phyloP scores from a whole-genome alignment of 2,329 filamentous ascomycete genomes.

The Pseudocercospora eumusae region DNA sequence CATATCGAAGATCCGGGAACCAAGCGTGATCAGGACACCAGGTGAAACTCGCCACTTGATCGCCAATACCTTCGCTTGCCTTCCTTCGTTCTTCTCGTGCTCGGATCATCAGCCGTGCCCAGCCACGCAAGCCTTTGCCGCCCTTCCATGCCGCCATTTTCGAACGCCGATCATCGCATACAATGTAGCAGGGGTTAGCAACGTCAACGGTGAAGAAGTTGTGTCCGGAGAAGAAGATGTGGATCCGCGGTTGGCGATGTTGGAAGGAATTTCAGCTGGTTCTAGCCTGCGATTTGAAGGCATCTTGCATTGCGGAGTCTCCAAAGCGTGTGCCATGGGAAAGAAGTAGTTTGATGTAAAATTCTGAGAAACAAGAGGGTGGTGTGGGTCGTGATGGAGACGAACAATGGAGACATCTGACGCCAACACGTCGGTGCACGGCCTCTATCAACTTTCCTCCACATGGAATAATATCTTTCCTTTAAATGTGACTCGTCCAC shows the following conservation, averaged over 20 bases:
- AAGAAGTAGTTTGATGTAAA: background rate
- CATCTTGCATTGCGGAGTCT: background rate
- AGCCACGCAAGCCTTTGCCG: slow-evolving; percentile 9
- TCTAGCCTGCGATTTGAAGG: background rate
- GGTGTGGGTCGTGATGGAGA: slow-evolving; percentile 2
- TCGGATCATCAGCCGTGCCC: slow-evolving; percentile 10
- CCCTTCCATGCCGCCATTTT: background rate
- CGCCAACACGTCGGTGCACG: too few species aligned
- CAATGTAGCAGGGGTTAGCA: slow-evolving; percentile 4
- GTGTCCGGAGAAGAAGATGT: too few species aligned
- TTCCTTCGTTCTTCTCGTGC: background rate
- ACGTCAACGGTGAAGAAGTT: background rate
- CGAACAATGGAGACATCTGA: slow-evolving; percentile 7
- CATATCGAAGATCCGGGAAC: too few species aligned
- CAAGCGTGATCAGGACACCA: background rate
- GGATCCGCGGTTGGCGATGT: background rate
- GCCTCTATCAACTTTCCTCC: slow-evolving; percentile 8
- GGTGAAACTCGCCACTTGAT: background rate
- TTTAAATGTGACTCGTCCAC: slow-evolving; percentile 6
- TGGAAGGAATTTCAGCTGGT: slow-evolving; percentile 6
- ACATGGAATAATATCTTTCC: slow-evolving; percentile 3
- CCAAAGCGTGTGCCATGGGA: slow-evolving; percentile 3
- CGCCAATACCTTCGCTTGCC: background rate
- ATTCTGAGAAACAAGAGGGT: background rate
- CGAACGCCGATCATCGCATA: background rate